Percentiles rank a stretch among this genome's conserved stretches.
Evolutionary conservation across 2,329 filamentous ascomycete genomes (phyloP).

Genomic region (Arthrobotrys pseudoclavata): DNA sequence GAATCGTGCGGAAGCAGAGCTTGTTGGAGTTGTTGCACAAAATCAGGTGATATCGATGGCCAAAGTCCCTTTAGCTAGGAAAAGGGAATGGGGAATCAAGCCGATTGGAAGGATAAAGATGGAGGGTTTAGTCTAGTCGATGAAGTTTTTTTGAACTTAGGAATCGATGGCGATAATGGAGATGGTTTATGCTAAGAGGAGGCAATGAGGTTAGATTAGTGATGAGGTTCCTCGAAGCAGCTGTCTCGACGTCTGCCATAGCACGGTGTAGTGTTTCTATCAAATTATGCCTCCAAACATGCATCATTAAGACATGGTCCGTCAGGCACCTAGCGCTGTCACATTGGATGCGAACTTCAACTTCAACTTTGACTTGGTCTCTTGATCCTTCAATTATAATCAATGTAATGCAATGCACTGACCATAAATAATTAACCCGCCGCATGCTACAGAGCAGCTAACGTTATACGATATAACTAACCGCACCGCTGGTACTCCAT

Average conservation of each 20-base stretch:
- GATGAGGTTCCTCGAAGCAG: neutral
- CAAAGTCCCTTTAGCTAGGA: neutral
- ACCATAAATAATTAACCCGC: too few relatives aligned
- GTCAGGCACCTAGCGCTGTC: constrained; percentile 14
- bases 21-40: constrained; percentile 20
- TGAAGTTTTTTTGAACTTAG: too few relatives aligned
- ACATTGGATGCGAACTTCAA: constrained; percentile 4
- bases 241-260: too few relatives aligned
- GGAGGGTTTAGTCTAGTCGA: neutral
- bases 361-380: neutral
- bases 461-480: neutral
- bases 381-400: neutral
- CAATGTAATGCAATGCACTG: neutral
- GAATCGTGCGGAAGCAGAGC: neutral
- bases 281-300: neutral
- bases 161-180: neutral
- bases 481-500: neutral
- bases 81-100: neutral
- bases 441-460: neutral
- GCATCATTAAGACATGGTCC: neutral
- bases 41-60: neutral
- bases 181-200: neutral
- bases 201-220: constrained; percentile 11
- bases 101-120: neutral
- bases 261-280: neutral